phyloP scores from a whole-genome alignment of 2,329 filamentous ascomycete genomes.

The Cytospora paraplurivora region DNA sequence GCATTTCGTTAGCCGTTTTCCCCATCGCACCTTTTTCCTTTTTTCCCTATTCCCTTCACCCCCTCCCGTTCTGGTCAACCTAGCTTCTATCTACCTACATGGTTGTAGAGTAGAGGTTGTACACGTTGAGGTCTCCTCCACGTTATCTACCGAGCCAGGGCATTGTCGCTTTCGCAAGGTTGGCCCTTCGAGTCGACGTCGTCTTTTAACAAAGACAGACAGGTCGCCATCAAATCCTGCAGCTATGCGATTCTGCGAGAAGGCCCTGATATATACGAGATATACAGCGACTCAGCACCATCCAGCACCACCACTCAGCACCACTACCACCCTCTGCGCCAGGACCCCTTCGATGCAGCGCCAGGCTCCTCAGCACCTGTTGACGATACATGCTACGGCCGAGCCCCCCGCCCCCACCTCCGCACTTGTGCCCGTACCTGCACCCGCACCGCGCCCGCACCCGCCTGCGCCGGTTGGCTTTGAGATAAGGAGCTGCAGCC shows the following conservation, averaged over 20 bases:
- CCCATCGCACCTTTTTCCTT: background rate
- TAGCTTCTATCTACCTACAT: background rate
- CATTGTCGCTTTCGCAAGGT: too few relatives aligned
- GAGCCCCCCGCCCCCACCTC: constrained; percentile 2
- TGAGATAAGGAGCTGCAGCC: constrained; percentile 10
- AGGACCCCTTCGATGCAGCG: constrained; percentile 17
- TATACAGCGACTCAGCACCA: constrained; percentile 12
- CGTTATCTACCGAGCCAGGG: too few relatives aligned
- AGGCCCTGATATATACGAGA: constrained; percentile 6
- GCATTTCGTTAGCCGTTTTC: background rate
- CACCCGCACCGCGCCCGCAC: background rate
- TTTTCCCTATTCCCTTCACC: background rate
- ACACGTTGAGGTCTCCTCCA: too few relatives aligned
- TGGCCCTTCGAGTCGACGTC: background rate
- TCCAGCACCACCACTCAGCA: background rate
- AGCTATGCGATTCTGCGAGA: constrained; percentile 14
- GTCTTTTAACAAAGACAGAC: background rate
- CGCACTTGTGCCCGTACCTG: background rate
- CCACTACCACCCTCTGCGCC: constrained; percentile 8
- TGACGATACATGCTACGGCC: constrained; percentile 19
- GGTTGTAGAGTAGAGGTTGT: too few relatives aligned
- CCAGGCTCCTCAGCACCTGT: constrained; percentile 13
- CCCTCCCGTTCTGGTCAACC: background rate
- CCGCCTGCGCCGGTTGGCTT: background rate
- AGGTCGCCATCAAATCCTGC: background rate